phyloP scores from a whole-genome alignment of 108 stramenopile species.

The Cyclotella cryptica region DNA sequence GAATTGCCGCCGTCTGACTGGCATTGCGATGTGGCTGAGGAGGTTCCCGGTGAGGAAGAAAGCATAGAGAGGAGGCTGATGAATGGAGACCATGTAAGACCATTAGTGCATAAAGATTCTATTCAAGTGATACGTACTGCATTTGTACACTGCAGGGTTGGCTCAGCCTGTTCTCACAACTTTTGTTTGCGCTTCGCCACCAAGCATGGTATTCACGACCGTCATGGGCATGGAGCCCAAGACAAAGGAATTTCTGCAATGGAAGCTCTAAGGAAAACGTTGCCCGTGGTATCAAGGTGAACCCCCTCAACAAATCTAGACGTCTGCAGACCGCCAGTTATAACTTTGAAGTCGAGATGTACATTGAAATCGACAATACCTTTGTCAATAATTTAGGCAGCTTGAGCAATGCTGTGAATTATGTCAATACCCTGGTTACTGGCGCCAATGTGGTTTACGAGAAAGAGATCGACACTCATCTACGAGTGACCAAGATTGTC shows the following conservation, averaged over 20 bases:
- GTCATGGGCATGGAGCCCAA: background rate
- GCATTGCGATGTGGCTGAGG: conserved; percentile 10
- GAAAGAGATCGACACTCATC: conserved; percentile 21
- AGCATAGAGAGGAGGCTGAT: conserved; percentile 2
- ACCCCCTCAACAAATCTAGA: conserved; percentile 8
- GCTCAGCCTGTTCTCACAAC: background rate
- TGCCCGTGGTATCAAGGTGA: conserved; percentile 4
- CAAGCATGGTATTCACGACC: background rate
- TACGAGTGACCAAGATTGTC: conserved; percentile 1
- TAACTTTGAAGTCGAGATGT: conserved; percentile 11
- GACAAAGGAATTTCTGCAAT: background rate
- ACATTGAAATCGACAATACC: background rate
- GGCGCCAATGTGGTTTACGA: conserved; percentile 13
- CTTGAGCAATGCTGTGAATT: conserved; percentile 11
- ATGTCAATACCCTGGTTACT: conserved; percentile 19
- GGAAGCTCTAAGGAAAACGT: conserved; percentile 2
- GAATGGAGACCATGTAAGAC: background rate
- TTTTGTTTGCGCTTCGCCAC: background rate
- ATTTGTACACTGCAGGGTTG: too few species aligned
- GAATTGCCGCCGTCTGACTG: background rate
- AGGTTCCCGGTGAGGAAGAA: conserved; percentile 1
- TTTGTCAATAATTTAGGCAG: background rate
- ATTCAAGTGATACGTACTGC: background rate
- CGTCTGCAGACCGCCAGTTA: conserved; percentile 4
- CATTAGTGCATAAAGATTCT: background rate